Conservation (phyloP, 768 basidiomycete species). For the Panaeolus papilionaceus region DNA sequence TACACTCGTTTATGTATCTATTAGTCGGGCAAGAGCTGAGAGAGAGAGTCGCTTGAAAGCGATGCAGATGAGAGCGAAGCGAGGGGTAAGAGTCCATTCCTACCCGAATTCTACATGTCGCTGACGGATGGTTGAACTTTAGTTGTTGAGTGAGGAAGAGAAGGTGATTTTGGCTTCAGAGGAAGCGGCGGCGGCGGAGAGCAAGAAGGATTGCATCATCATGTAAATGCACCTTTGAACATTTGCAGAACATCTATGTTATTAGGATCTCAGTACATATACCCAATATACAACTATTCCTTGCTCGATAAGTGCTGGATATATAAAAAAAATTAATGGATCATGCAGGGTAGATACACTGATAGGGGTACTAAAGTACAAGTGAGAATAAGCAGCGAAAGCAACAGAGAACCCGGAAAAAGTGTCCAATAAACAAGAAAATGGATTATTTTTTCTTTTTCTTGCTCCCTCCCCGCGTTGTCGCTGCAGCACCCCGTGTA, state of each 20-base stretch:
- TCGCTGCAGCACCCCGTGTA: constrained; percentile 11
- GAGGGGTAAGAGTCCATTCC: constrained; percentile 59
- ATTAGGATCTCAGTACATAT: constrained; percentile 14
- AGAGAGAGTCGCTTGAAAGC: constrained; percentile 72
- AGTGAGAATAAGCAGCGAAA: constrained; percentile 13
- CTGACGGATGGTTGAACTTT: constrained; percentile 14
- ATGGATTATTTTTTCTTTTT: constrained; percentile 21
- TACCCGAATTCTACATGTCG: neutral
- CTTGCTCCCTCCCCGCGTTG: constrained; percentile 21
- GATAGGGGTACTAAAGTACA: constrained; percentile 10
- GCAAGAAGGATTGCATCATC: constrained; percentile 58
- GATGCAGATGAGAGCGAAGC: constrained; percentile 75
- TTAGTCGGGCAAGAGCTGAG: constrained; percentile 78
- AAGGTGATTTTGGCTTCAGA: constrained; percentile 61
- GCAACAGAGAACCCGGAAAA: constrained; percentile 9
- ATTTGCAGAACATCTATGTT: neutral
- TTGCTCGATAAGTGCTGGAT: neutral
- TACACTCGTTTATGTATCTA: constrained; percentile 22
- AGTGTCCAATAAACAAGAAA: neutral
- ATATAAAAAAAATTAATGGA: constrained; percentile 6
- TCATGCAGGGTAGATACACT: constrained; percentile 16
- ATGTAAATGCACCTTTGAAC: constrained; percentile 49
- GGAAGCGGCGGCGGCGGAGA: constrained; percentile 47
- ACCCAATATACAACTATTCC: constrained; percentile 10
- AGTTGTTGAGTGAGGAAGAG: constrained; percentile 72